Evolutionary conservation across 2,329 filamentous ascomycete genomes (phyloP).

Genomic region (Scedosporium boydii): DNA sequence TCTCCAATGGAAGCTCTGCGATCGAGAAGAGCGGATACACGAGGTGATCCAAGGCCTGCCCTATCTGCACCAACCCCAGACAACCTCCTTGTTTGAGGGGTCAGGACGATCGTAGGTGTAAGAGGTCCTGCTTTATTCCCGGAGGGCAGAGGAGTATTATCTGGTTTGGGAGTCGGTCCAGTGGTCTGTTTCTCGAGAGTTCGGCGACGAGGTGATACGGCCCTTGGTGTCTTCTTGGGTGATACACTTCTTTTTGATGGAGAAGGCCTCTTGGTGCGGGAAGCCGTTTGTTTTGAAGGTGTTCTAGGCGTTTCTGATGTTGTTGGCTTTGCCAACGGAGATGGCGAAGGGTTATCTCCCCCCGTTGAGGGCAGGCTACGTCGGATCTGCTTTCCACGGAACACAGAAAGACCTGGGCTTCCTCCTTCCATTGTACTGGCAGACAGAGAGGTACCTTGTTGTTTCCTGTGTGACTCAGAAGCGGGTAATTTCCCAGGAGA

Average conservation of each 20-base stretch:
- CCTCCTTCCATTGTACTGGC: constrained; percentile 21
- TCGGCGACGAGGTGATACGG: constrained; percentile 17
- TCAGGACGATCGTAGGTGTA: constrained; percentile 56
- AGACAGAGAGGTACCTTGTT: constrained; percentile 17
- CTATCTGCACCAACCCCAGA: constrained; percentile 63
- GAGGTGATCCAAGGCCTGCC: constrained; percentile 65
- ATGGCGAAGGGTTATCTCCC: not conserved
- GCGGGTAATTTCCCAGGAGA: not conserved
- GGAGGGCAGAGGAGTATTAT: constrained; percentile 37
- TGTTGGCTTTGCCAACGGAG: constrained; percentile 13
- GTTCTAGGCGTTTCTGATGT: constrained; percentile 7
- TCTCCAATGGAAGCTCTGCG: constrained; percentile 64
- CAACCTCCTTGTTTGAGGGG: constrained; percentile 41
- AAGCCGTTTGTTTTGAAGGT: constrained; percentile 12
- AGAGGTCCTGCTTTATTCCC: constrained; percentile 42
- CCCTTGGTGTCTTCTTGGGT: not conserved
- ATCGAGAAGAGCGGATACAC: constrained; percentile 61
- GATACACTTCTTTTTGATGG: not conserved
- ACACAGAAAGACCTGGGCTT: constrained; percentile 46
- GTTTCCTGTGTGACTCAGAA: not conserved
- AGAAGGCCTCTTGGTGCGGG: not conserved
- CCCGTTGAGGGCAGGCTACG: constrained; percentile 35
- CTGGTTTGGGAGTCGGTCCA: constrained; percentile 13
- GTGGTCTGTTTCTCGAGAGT: constrained; percentile 11
- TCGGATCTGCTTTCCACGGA: constrained; percentile 38